Base-by-base conservation (phyloP, 768 basidiomycete genomes). In the Dentipellis fragilis region DNA sequence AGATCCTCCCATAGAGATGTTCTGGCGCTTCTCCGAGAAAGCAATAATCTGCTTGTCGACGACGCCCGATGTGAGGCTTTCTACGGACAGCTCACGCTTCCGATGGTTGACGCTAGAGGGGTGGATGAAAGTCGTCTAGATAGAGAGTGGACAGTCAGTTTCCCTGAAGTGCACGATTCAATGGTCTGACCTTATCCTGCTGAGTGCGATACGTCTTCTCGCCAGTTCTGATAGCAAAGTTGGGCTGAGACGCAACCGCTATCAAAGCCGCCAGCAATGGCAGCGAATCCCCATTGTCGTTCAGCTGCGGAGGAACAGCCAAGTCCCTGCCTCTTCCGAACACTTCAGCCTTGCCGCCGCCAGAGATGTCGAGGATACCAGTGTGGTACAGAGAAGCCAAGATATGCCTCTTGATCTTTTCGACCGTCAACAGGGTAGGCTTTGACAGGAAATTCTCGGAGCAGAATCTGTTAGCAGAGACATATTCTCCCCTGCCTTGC, bases 371-470 rank as follows among this genome's bases (percentile, higher is more conserved):
- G 49, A 96, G 83, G 37, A 93, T 83, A 16, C 94, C 93, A 14
- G 84, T 83, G 56, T 83, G 78, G 63, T 88, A 84, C 54, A 96
- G 72, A 1, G 87, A 76, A 64, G 85, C 83, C 39, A 93, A 67
- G 35, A 97, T 72, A 59, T 93, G 90, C 1, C 70, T 72, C 68
- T 88, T 87, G 65, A 93, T 79, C 71, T 87, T 89, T 61, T 86
- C 80, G 51, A 96, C 87, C 67, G 84, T 74, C 17, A 91, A 70
- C 51, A 96, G 69, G 0, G 88, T 90, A n/a, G 89, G 83, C 65
- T 88, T 91, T 23, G 85, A 82, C 54, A 96, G 75, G 76, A 95
- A 96, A 67, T 95, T 96, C 37, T 92, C 85, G 40, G 71, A 65
- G 68, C 85, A 87, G 70, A 95, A 95, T 34, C 78, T 70, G 66